Evolutionary conservation across 805 yeast species (phyloP).

Genomic region (Jamesozyma gamospora): DNA sequence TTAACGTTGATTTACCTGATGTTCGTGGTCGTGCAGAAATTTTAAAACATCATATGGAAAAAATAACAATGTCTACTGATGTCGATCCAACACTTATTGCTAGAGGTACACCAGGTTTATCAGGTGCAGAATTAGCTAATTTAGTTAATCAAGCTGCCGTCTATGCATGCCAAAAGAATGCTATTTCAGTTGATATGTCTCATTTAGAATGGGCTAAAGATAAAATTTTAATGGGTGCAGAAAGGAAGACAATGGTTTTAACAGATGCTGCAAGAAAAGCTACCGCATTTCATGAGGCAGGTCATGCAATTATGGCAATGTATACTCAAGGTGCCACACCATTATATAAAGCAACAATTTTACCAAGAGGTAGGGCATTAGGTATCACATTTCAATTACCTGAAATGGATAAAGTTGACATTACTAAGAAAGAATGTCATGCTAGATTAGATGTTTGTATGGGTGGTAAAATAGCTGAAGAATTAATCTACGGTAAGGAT

Average conservation of each 20-base stretch:
- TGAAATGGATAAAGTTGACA: slow-evolving; percentile 95
- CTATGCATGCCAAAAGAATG: slow-evolving; percentile 87
- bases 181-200: slow-evolving; percentile 77
- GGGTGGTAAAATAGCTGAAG: slow-evolving; percentile 99
- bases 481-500: slow-evolving; percentile 78
- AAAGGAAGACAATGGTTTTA: slow-evolving; percentile 92
- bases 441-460: slow-evolving; percentile 93
- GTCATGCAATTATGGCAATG: slow-evolving; percentile 97
- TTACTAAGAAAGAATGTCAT: slow-evolving; percentile 77
- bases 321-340: slow-evolving; percentile 92
- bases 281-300: slow-evolving; percentile 98
- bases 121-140: slow-evolving; percentile 97
- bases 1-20: slow-evolving; percentile 91
- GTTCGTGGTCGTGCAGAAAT: slow-evolving; percentile 95
- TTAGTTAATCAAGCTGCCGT: slow-evolving; percentile 97
- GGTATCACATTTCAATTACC: slow-evolving; percentile 97
- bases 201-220: slow-evolving; percentile 99
- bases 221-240: slow-evolving; percentile 96
- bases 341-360: slow-evolving; percentile 88
- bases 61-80: slow-evolving; percentile 73
- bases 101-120: slow-evolving; percentile 93
- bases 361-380: slow-evolving; percentile 93
- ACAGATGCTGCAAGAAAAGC: slow-evolving; percentile 89
- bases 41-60: slow-evolving; percentile 80
- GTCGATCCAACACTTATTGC: slow-evolving; percentile 89